These are phyloP conservation scores for Sporothrix dimorphospora DNA, from an alignment of 2,329 filamentous ascomycete species.

Conservation along the genomic window DNA sequence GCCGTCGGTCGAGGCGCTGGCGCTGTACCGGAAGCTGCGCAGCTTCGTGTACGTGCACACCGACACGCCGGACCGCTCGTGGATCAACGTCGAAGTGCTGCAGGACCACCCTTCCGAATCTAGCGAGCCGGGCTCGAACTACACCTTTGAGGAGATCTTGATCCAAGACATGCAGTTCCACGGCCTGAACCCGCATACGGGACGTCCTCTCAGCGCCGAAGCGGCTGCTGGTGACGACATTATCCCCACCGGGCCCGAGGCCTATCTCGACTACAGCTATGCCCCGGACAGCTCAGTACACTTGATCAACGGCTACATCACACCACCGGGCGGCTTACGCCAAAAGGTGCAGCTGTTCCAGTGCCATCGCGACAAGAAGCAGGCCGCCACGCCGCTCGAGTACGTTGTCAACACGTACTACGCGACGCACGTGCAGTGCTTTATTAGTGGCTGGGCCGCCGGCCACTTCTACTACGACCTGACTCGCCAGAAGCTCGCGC, in stretches of 20 bases:
- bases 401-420: constrained; percentile 30
- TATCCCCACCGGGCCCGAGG: background rate
- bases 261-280: background rate
- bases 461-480: constrained; percentile 30
- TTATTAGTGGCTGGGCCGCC: constrained; percentile 29
- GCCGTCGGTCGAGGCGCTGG: background rate
- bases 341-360: constrained; percentile 32
- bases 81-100: constrained; percentile 5
- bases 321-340: background rate
- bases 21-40: constrained; percentile 1
- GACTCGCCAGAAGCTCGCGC: background rate
- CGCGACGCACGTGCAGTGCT: constrained; percentile 32
- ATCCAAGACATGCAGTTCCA: background rate
- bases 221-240: background rate
- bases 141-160: background rate
- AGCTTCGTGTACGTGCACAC: background rate
- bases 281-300: background rate
- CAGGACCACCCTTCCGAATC: background rate
- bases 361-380: constrained; percentile 8
- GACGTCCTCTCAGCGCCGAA: background rate
- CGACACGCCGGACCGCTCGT: background rate
- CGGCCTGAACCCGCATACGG: constrained; percentile 11
- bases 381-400: constrained; percentile 27
- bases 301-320: constrained; percentile 30
- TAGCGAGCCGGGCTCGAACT: background rate